These are phyloP conservation scores for Suhomyces guaymorum DNA, from an alignment of 1,139 yeast genomes.

Conservation along the genomic window DNA sequence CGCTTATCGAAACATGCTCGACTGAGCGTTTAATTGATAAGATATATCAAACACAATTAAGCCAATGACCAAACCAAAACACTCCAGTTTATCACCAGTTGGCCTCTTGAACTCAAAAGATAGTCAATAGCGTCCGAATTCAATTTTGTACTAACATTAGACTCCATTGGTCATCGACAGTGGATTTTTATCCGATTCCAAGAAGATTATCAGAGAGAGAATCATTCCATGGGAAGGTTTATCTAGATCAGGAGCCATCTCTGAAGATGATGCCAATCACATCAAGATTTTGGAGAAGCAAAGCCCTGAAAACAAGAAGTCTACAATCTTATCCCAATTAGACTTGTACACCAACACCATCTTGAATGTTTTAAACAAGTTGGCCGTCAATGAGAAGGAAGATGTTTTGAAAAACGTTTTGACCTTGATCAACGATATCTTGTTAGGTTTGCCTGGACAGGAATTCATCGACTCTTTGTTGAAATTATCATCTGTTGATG, in stretches of 20 bases:
- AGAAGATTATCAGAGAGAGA: constrained; percentile 72
- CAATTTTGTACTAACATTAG: constrained; percentile 16
- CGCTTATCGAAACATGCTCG: too few species aligned
- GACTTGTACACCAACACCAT: constrained; percentile 59
- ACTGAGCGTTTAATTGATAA: too few species aligned
- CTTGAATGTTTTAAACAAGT: constrained; percentile 55
- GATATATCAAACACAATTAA: too few species aligned
- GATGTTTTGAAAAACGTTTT: constrained; percentile 77
- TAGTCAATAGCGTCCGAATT: background rate
- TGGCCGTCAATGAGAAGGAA: constrained; percentile 48
- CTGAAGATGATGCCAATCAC: constrained; percentile 64
- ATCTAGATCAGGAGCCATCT: constrained; percentile 69
- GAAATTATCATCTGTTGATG: constrained; percentile 45
- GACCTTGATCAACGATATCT: constrained; percentile 66
- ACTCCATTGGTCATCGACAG: constrained; percentile 52
- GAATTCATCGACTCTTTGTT: constrained; percentile 49
- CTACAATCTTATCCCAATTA: constrained; percentile 45
- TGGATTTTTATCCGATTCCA: constrained; percentile 70
- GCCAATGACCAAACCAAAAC: too few species aligned
- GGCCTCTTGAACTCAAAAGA: too few species aligned
- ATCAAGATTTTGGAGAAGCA: constrained; percentile 67
- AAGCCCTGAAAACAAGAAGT: constrained; percentile 38
- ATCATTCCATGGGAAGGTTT: constrained; percentile 94
- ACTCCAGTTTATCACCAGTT: too few species aligned
- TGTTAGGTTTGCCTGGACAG: constrained; percentile 42